Percentiles rank a stretch among this genome's conserved stretches.
Evolutionary conservation across 768 basidiomycete genomes (phyloP).

Genomic region (Naematelia aurantialba): DNA sequence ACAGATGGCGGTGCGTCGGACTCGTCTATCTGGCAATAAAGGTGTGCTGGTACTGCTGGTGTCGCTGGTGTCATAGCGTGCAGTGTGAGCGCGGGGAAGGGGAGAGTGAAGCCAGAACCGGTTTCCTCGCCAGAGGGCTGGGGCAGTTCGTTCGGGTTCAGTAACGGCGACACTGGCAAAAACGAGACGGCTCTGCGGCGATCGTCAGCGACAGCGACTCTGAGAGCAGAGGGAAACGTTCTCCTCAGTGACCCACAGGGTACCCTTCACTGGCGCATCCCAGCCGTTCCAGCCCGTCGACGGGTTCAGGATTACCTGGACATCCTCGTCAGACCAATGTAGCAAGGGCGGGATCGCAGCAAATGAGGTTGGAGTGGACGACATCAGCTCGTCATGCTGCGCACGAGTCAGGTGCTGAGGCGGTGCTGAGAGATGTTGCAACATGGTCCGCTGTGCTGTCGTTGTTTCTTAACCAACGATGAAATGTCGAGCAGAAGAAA

Average conservation of each 20-base stretch:
- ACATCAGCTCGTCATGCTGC: conserved; percentile 64
- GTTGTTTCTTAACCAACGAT: not conserved
- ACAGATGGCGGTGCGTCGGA: conserved; percentile 40
- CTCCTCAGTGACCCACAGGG: conserved; percentile 84
- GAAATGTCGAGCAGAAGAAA: not conserved
- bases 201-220: no score
- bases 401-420: conserved; percentile 56
- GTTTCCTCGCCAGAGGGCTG: no score
- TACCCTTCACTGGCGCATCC: conserved; percentile 60
- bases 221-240: no score
- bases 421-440: conserved; percentile 3
- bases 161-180: conserved; percentile 8
- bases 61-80: conserved; percentile 82
- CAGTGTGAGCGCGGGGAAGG: conserved; percentile 84
- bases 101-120: conserved; percentile 68
- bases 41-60: conserved; percentile 29
- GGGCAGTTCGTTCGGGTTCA: no score
- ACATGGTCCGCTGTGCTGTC: conserved; percentile 9
- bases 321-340: conserved; percentile 67
- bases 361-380: conserved; percentile 82
- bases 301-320: conserved; percentile 68
- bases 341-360: conserved; percentile 77
- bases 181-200: conserved; percentile 15
- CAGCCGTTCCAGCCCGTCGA: conserved; percentile 59
- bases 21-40: conserved; percentile 94